Base-by-base conservation (phyloP, 2,329 filamentous ascomycete species). In the Aspergillus proliferans region DNA sequence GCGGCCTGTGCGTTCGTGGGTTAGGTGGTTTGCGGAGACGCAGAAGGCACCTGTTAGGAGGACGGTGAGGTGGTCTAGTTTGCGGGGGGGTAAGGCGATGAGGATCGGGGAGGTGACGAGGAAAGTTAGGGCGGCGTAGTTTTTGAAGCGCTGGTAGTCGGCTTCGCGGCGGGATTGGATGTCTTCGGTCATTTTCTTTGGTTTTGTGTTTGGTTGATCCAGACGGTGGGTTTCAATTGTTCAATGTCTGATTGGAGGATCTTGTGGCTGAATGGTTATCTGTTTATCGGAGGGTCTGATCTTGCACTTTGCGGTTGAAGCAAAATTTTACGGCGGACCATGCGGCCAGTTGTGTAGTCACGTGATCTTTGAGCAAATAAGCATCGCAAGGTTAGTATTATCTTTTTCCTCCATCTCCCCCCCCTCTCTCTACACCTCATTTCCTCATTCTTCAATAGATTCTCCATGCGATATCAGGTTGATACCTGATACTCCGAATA, bases 71-170 rank as follows among this genome's bases (percentile, higher is more conserved):
- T 62, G 58, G 56, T 70, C 65, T 38, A 70, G 60, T 58, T 64
- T 63, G 59, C 71, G 57, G 49, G 71, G 71, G 50, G 70, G 64
- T 30, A 67, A 58, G 50, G 63, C 58, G 47, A 66, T 59, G 30
- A 65, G 52, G 45, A 65, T 52, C 1, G 66, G 66, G 0, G 65
- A 59, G 26, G 58, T 63, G 47, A 69, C 36, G 26, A 71, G 57
- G 54, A 73, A 70, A 21, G 64, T 64, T 22, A 63, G 53, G n/a
- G 69, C 66, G 22, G 69, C 60, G 52, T 68, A 69, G 52, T 61
- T 62, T 51, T 72, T 73, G 62, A 72, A 71, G 47, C 60, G 64
- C 34, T 64, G 45, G 55, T 65, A 73, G 53, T 72, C 70, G 45
- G 61, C 65, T 52, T 62, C 58, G 45, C 68, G 64, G 42, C 47